Percentiles rank a stretch among this genome's conserved stretches.
Conservation (phyloP, 176 grass and related monocot species). For the Phoenix dactylifera region DNA sequence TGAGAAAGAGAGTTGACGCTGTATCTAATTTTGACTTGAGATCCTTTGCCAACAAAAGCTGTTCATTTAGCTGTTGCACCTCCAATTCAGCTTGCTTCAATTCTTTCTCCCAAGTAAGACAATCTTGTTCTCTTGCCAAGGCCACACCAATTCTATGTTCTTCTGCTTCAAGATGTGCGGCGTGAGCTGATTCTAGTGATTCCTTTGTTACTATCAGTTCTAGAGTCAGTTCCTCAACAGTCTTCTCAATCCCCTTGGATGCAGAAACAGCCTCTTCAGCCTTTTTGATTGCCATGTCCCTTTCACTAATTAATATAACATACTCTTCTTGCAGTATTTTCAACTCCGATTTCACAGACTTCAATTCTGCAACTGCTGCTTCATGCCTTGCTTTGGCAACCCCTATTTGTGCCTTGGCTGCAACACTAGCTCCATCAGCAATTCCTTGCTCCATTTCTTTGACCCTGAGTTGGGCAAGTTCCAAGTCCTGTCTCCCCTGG, state of each 20-base stretch:
- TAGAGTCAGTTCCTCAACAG: constrained; percentile 37
- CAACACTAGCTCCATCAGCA: constrained; percentile 15
- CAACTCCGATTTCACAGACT: constrained; percentile 42
- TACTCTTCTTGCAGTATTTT: constrained; percentile 35
- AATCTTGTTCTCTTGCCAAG: constrained; percentile 38
- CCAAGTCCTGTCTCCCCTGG: constrained; percentile 34
- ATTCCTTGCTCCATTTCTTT: constrained; percentile 37
- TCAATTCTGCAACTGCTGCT: constrained; percentile 34
- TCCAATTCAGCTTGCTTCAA: constrained; percentile 45
- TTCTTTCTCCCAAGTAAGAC: constrained; percentile 39
- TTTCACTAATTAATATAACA: constrained; percentile 32
- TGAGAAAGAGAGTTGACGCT: constrained; percentile 31
- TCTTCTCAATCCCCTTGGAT: constrained; percentile 35
- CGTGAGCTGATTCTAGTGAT: constrained; percentile 37
- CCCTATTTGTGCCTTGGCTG: constrained; percentile 22
- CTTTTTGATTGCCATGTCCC: constrained; percentile 32
- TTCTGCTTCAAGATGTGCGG: constrained; percentile 35
- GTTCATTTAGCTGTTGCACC: constrained; percentile 30
- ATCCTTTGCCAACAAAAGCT: constrained; percentile 44
- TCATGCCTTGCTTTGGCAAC: constrained; percentile 32
- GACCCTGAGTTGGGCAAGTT: constrained; percentile 39
- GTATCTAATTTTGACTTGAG: constrained; percentile 39
- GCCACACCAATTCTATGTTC: constrained; percentile 22
- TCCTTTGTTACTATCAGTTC: constrained; percentile 30
- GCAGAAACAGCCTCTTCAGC: constrained; percentile 23